Evolutionary conservation across 1,284 basidiomycete species (phyloP), one percentile per base, ranked within the genome.

Genomic region (Salmacisia buchloeana): DNA sequence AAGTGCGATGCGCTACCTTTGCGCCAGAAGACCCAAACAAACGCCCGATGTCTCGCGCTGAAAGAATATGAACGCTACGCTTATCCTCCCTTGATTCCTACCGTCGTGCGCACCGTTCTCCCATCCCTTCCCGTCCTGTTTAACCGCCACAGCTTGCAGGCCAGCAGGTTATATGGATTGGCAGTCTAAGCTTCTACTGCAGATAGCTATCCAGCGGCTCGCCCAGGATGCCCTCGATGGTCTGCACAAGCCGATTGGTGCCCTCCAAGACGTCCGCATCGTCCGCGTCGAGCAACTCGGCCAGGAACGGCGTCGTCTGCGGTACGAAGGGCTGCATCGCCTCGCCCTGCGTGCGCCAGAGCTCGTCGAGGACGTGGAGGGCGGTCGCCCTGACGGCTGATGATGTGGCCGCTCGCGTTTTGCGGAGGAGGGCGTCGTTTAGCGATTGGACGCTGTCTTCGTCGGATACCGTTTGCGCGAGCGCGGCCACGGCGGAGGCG

Each of bases 381-480:
- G 92, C 89, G 56, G 86, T 85, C 10, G 91, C 77, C 12, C 41
- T 36, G 35, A 31, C 58, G 67, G 65, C 18, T 2, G 9, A 9
- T 9, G 45, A 25, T 1, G 36, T 33, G 3, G 34, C 29, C 23
- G 58, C 27, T 9, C 93, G 88, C 0, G 91, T 92, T 64, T 90
- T 86, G 86, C 92, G 88, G 62, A 97, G 85, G n/a, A 97, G 81
- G 45, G 87, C 84, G 31, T 89, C 83, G 82, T 97, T 96, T 79
- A 94, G 83, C 9, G 83, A 80, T 78, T 96, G 94, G 67, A 94
- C 84, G 27, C 89, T 82, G 2, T 75, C 70, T 65, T 84, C 83
- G 36, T 83, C 84, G 71, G 80, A 89, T 83, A 82, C 90, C 83
- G 72, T 84, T 80, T 70, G 75, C 10, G 85, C 82, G 43, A 83